phyloP scores from a whole-genome alignment of 768 basidiomycete genomes.

The Cubamyces lactineus region DNA sequence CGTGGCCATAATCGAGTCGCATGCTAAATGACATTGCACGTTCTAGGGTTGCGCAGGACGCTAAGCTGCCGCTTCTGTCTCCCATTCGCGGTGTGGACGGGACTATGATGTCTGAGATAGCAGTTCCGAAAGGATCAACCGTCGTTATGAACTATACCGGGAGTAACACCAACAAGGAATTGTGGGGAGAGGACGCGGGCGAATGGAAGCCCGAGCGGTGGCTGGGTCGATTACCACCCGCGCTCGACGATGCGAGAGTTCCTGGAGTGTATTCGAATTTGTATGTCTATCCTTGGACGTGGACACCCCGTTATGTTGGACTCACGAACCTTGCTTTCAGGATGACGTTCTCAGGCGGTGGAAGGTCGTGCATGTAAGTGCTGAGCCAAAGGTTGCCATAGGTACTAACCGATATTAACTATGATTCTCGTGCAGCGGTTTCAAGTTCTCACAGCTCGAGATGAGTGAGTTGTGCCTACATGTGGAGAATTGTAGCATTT shows the following conservation, averaged over 20 bases:
- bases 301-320: too few species aligned
- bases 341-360: constrained; percentile 19
- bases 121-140: constrained; percentile 39
- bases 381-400: background rate
- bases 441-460: constrained; percentile 27
- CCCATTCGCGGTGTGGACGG: constrained; percentile 45
- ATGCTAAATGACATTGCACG: background rate
- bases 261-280: constrained; percentile 25
- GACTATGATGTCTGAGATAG: constrained; percentile 39
- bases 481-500: background rate
- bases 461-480: constrained; percentile 20
- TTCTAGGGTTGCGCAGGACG: constrained; percentile 40
- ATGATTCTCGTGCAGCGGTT: constrained; percentile 10
- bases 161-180: constrained; percentile 8
- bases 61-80: constrained; percentile 43
- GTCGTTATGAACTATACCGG: constrained; percentile 1
- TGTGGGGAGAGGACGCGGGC: constrained; percentile 48
- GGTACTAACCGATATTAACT: background rate
- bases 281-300: constrained; percentile 1
- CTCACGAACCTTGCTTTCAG: background rate
- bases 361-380: constrained; percentile 23
- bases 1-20: constrained; percentile 13
- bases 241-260: constrained; percentile 17
- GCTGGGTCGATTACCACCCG: constrained; percentile 12
- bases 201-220: constrained; percentile 28